Percentiles rank a stretch among this genome's conserved stretches.
phyloP scores from a whole-genome alignment of 208 protist genomes.

The Trypanosoma boissoni region DNA sequence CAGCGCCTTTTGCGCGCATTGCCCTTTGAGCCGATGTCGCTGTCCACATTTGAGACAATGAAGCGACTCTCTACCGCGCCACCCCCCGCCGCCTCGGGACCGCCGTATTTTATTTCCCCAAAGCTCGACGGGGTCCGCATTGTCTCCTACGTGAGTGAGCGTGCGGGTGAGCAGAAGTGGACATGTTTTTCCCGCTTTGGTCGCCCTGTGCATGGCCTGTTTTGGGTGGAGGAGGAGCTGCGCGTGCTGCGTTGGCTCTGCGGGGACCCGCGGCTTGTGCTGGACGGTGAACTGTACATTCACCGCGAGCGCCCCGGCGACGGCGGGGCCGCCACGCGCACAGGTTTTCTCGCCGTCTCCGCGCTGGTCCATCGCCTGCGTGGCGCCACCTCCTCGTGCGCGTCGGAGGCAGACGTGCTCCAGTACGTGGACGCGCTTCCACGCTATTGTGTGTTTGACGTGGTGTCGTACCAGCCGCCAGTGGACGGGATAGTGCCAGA shows the following conservation, averaged over 20 bases:
- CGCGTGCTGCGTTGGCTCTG: constrained; percentile 59
- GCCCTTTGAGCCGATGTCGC: constrained; percentile 86
- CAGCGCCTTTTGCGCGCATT: constrained; percentile 25
- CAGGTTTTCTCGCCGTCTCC: constrained; percentile 75
- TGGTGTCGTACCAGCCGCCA: constrained; percentile 55
- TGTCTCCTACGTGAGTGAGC: constrained; percentile 50
- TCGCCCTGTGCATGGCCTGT: constrained; percentile 68
- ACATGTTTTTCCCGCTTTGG: constrained; percentile 85
- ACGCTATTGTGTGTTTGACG: constrained; percentile 76
- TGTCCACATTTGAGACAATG: constrained; percentile 68
- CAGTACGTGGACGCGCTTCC: constrained; percentile 66
- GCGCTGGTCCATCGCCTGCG: constrained; percentile 74
- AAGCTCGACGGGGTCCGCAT: constrained; percentile 87
- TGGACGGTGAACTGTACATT: constrained; percentile 88
- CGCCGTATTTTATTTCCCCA: constrained; percentile 81
- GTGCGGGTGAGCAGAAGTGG: constrained; percentile 7
- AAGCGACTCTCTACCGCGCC: constrained; percentile 14
- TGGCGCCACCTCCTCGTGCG: constrained; percentile 26
- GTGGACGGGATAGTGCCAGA: constrained; percentile 3
- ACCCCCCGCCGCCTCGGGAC: neutral
- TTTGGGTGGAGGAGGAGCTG: constrained; percentile 86
- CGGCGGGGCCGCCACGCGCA: constrained; percentile 26
- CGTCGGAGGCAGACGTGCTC: constrained; percentile 49
- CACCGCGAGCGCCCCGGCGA: constrained; percentile 33
- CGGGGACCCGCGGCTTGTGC: constrained; percentile 55